A percentile compares a stretch with the other conserved stretches of the same genome.
These are phyloP conservation scores for Picea mariana DNA, from an alignment of 83 land plant species.

Conservation along the genomic window DNA sequence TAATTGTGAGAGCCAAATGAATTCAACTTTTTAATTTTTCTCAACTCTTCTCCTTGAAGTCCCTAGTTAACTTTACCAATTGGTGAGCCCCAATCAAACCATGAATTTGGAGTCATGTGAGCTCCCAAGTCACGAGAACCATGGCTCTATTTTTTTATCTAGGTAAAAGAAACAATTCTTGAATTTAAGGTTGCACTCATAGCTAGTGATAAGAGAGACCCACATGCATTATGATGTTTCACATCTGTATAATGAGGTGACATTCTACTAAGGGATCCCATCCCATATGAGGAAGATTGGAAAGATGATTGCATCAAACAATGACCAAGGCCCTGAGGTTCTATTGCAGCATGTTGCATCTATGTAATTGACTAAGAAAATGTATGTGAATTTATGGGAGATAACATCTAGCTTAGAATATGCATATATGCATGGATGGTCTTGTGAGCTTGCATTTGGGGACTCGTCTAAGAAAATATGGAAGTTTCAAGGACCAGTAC, in stretches of 20 bases:
- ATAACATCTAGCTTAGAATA: too few species aligned
- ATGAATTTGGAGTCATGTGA: constrained; percentile 11
- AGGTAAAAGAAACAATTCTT: neutral
- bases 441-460: too few species aligned
- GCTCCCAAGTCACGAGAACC: constrained; percentile 34
- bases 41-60: constrained; percentile 49
- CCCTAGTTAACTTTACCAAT: constrained; percentile 68
- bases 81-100: constrained; percentile 70
- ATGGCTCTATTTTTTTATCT: too few species aligned
- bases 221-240: neutral
- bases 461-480: too few species aligned
- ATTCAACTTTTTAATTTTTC: constrained; percentile 38
- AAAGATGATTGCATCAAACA: too few species aligned
- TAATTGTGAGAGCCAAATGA: constrained; percentile 30
- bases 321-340: too few species aligned
- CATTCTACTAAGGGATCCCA: constrained; percentile 14
- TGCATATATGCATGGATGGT: too few species aligned
- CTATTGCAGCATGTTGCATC: too few species aligned
- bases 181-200: constrained; percentile 17
- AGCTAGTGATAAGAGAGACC: constrained; percentile 36
- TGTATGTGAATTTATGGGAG: too few species aligned
- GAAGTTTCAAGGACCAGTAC: too few species aligned
- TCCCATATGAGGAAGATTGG: constrained; percentile 13
- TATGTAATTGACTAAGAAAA: too few species aligned
- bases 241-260: constrained; percentile 18